phyloP scores from a whole-genome alignment of 2,329 filamentous ascomycete genomes.

The Dactylonectria estremocensis region DNA sequence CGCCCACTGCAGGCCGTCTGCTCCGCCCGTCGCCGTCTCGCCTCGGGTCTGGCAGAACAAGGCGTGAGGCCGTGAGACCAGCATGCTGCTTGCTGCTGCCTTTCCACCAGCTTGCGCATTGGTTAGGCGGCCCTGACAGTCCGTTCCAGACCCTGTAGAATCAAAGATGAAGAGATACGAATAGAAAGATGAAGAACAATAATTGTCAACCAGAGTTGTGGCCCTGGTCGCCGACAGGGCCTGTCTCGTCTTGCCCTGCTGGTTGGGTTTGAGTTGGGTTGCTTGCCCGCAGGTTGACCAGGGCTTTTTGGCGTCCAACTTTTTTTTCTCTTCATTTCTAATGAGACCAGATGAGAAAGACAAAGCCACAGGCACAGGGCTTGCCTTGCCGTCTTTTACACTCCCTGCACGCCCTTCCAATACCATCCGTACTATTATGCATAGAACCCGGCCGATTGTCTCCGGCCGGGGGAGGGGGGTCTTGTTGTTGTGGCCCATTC shows the following conservation, averaged over 20 bases:
- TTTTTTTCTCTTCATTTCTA: background rate
- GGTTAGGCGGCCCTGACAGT: slow-evolving; percentile 9
- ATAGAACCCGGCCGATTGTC: slow-evolving; percentile 35
- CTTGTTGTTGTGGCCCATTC: slow-evolving; percentile 27
- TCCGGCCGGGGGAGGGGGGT: slow-evolving; percentile 35
- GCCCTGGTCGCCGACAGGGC: slow-evolving; percentile 20
- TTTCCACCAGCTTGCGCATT: slow-evolving; percentile 14
- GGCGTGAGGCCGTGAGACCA: slow-evolving; percentile 8
- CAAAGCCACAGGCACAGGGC: slow-evolving; percentile 22
- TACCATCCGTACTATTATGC: background rate
- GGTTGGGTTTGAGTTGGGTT: slow-evolving; percentile 22
- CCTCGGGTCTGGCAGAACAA: slow-evolving; percentile 1
- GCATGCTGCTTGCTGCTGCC: background rate
- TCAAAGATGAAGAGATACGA: background rate
- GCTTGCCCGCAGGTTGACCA: slow-evolving; percentile 20
- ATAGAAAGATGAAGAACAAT: slow-evolving; percentile 7
- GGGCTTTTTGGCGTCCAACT: slow-evolving; percentile 22
- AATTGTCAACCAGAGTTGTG: slow-evolving; percentile 3
- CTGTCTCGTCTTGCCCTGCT: slow-evolving; percentile 25
- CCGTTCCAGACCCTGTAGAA: slow-evolving; percentile 3
- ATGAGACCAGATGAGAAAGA: slow-evolving; percentile 16
- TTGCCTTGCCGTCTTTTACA: slow-evolving; percentile 15
- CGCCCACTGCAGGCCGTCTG: slow-evolving; percentile 31
- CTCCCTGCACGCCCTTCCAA: slow-evolving; percentile 24
- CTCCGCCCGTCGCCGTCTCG: slow-evolving; percentile 12